Percentiles rank a stretch among this genome's conserved stretches.
Conservation (phyloP, 2,329 filamentous ascomycete species). For the Neonectria ditissima region DNA sequence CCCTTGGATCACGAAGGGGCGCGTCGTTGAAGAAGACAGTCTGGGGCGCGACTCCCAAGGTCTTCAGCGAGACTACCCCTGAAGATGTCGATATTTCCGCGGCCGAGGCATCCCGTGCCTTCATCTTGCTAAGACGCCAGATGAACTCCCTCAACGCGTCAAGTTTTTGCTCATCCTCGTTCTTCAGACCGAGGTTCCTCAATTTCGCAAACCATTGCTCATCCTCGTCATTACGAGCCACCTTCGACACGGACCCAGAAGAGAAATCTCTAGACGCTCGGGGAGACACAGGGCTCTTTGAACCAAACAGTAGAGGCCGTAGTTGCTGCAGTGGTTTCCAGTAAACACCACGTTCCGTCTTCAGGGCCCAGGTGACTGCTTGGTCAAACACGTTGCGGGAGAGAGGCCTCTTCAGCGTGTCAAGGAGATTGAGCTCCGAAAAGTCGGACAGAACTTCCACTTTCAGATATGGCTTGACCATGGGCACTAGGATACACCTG, state of each 20-base stretch:
- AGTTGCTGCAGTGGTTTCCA: conserved; percentile 84
- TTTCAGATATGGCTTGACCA: conserved; percentile 86
- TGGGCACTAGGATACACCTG: conserved; percentile 83
- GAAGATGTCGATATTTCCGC: conserved; percentile 49
- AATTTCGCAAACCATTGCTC: conserved; percentile 91
- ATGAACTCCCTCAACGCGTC: conserved; percentile 90
- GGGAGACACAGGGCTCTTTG: conserved; percentile 58
- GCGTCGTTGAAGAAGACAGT: conserved; percentile 93
- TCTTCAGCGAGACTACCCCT: conserved; percentile 76
- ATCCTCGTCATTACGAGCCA: conserved; percentile 88
- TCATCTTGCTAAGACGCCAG: conserved; percentile 83
- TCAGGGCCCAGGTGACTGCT: conserved; percentile 85
- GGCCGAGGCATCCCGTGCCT: conserved; percentile 63
- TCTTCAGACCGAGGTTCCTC: conserved; percentile 82
- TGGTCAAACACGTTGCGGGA: conserved; percentile 86
- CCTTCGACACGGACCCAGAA: conserved; percentile 68
- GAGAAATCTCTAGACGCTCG: conserved; percentile 69
- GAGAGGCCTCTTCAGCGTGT: conserved; percentile 85
- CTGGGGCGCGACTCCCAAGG: conserved; percentile 82
- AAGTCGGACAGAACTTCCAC: conserved; percentile 74
- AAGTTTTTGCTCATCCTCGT: conserved; percentile 91
- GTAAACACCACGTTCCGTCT: conserved; percentile 84
- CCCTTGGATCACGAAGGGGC: conserved; percentile 60
- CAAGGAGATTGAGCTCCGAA: conserved; percentile 79
- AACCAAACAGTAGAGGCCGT: conserved; percentile 72